phyloP scores from a whole-genome alignment of 1,139 yeast species.

The Zygosaccharomyces sapae region DNA sequence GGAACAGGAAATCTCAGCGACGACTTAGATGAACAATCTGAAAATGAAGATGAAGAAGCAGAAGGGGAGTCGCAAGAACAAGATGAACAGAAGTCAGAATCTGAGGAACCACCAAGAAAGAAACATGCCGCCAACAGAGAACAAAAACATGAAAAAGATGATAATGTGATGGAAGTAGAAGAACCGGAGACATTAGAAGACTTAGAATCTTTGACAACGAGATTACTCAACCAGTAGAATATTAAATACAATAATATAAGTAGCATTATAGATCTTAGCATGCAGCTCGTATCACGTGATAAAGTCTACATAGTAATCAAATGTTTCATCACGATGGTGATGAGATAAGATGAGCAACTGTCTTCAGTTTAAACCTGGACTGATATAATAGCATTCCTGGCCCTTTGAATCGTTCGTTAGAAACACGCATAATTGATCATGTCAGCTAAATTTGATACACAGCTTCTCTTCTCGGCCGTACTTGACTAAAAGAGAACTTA shows the following conservation, averaged over 20 bases:
- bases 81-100: not conserved
- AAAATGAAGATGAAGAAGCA: too few relatives aligned
- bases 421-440: too few relatives aligned
- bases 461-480: conserved; percentile 55
- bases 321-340: not conserved
- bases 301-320: not conserved
- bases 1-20: conserved; percentile 38
- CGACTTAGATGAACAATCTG: conserved; percentile 41
- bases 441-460: conserved; percentile 24
- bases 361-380: too few relatives aligned
- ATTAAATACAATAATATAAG: not conserved
- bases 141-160: too few relatives aligned
- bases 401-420: too few relatives aligned
- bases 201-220: conserved; percentile 82
- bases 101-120: conserved; percentile 43
- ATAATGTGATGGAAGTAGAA: conserved; percentile 63
- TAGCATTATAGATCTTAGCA: conserved; percentile 4
- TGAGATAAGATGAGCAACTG: not conserved
- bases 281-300: conserved; percentile 4
- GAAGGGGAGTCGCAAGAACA: conserved; percentile 38
- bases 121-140: conserved; percentile 35
- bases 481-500: conserved; percentile 54
- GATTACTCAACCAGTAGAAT: conserved; percentile 41
- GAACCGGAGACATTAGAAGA: conserved; percentile 91
- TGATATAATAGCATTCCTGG: too few relatives aligned